Percentiles rank a stretch among this genome's conserved stretches.
Evolutionary conservation across 345 rosid genomes (phyloP).

Genomic region (Chamaenerion angustifolium): DNA sequence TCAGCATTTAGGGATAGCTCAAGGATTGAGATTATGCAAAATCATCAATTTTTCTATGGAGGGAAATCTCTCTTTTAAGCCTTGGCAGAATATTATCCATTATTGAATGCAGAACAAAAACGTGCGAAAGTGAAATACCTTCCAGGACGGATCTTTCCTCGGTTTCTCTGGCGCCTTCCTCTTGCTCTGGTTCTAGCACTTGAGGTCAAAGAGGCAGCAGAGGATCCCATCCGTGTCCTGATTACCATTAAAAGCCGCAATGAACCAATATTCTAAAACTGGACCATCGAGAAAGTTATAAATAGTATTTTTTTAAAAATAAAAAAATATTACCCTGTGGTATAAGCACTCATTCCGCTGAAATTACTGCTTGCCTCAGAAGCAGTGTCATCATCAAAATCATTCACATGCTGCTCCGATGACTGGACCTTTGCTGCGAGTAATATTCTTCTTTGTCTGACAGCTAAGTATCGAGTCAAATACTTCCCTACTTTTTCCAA

Average conservation of each 20-base stretch:
- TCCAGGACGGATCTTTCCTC: constrained; percentile 89
- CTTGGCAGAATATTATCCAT: neutral
- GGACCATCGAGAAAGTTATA: neutral
- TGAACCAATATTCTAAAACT: neutral
- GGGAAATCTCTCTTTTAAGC: too few species aligned
- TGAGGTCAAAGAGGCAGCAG: constrained; percentile 63
- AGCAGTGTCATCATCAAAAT: constrained; percentile 78
- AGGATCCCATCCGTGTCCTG: constrained; percentile 66
- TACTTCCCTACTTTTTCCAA: constrained; percentile 85
- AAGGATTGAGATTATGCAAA: too few species aligned
- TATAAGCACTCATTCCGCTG: constrained; percentile 96
- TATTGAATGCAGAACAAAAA: too few species aligned
- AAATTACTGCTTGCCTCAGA: constrained; percentile 84
- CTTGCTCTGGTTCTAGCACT: constrained; percentile 56
- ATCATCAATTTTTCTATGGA: too few species aligned
- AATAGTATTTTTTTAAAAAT: constrained; percentile 13
- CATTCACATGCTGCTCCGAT: constrained; percentile 49
- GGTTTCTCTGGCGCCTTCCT: constrained; percentile 58
- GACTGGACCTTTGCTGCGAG: constrained; percentile 84
- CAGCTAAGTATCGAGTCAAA: constrained; percentile 88
- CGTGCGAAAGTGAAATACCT: constrained; percentile 33
- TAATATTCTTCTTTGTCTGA: constrained; percentile 79
- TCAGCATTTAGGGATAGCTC: too few species aligned
- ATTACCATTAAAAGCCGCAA: neutral
- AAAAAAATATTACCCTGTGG: too few species aligned